phyloP scores from a whole-genome alignment of 1,284 basidiomycete species.

The Pisolithus thermaeus region DNA sequence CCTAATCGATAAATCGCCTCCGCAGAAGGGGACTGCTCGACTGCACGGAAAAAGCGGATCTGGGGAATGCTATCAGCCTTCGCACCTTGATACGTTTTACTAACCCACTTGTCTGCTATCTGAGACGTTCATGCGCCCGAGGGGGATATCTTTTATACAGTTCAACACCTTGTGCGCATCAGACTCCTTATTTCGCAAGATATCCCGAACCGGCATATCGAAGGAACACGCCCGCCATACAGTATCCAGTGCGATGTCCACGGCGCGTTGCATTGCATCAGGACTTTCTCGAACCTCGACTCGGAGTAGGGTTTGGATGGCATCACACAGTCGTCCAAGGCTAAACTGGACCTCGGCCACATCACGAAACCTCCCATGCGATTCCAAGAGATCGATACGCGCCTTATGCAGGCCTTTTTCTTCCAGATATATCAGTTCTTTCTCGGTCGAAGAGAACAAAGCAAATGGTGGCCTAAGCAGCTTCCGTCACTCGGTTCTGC shows the following conservation, averaged over 20 bases:
- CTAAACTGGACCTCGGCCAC: background rate
- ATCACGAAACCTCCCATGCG: background rate
- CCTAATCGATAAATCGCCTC: background rate
- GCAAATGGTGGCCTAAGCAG: background rate
- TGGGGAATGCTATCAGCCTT: background rate
- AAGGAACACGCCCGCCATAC: background rate
- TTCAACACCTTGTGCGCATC: background rate
- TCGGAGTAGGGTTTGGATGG: background rate
- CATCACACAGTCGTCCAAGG: background rate
- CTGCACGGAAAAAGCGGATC: background rate
- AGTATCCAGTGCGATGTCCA: background rate
- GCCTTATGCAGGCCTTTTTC: background rate
- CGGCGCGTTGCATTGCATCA: background rate
- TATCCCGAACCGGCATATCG: background rate
- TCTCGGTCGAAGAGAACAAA: background rate
- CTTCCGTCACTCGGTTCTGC: background rate
- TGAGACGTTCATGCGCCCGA: background rate
- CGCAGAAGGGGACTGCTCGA: background rate
- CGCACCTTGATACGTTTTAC: background rate
- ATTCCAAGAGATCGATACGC: background rate
- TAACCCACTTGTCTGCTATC: background rate
- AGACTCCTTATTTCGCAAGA: background rate
- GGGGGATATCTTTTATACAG: background rate
- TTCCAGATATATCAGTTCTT: background rate
- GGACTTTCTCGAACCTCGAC: background rate